Base-by-base conservation (phyloP, 805 yeast species). In the Suhomyces vadensis region DNA sequence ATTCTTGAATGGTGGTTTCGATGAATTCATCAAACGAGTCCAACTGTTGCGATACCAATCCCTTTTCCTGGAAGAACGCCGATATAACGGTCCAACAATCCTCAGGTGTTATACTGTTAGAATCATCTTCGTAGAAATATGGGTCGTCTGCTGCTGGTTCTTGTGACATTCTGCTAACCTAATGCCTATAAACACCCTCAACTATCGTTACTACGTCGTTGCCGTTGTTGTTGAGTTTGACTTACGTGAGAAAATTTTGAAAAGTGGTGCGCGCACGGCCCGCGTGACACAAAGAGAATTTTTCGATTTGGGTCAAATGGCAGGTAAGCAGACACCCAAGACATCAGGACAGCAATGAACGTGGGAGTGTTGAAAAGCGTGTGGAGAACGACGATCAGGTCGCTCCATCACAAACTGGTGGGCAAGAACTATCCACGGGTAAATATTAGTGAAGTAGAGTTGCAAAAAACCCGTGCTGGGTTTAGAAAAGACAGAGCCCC, bases 81-180 rank as follows among this genome's bases (percentile, higher is more conserved):
- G 97, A 86, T 54, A 94, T 94, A 50, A 94, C 98, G 24, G 96
- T 85, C 99, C 99, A 94, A 70, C 99, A 94, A 75, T 94, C 99
- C 73, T 94, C 99, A 22, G 97, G 87, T 24, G 98, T 90, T 71
- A 94, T 88, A 51, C 63, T 59, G 50, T 55, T 55, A 60, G 84
- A 79, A 48, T 78, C 79, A 50, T 79, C 87, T 51, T 77, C 83
- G 55, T 85, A 91, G 63, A 82, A 83, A 65, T 87, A 86, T 40
- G 83, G 86, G 65, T 85, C 91, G 42, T 66, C 73, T 16, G 45
- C n/a, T n/a, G n/a, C 23, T 35, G 16, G 25, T 33, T 27, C 25
- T 41, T 29, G 33, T 13, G 37, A 33, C 37, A 33, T 33, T 13
- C 27, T 25, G 14, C 25, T 9, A 6, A 23, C 25, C n/a, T n/a